These are phyloP conservation scores for Lecanosticta acicola DNA, from an alignment of 2,329 filamentous ascomycete genomes.

Conservation along the genomic window DNA sequence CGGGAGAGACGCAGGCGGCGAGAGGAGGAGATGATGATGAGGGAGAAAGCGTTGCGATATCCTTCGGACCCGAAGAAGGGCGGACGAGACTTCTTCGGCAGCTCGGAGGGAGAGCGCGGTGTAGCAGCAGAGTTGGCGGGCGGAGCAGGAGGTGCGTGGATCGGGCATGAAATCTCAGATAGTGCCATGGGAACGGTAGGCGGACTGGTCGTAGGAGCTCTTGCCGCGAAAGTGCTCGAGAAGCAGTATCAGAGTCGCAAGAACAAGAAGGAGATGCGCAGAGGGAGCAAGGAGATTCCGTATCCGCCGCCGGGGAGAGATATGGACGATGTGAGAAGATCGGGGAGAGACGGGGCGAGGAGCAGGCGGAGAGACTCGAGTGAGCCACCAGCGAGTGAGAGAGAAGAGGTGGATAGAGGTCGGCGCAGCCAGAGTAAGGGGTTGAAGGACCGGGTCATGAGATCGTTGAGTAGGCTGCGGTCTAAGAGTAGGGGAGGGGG, in stretches of 20 bases:
- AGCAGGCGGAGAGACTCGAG: not conserved
- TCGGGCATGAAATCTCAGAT: constrained; percentile 24
- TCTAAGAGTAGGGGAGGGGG: constrained; percentile 5
- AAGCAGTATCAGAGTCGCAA: constrained; percentile 23
- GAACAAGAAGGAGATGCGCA: constrained; percentile 14
- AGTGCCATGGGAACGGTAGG: constrained; percentile 23
- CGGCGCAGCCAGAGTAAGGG: constrained; percentile 1
- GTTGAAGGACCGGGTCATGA: constrained; percentile 3
- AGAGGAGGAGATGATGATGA: constrained; percentile 14
- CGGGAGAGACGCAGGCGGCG: constrained; percentile 11
- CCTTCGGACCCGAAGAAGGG: constrained; percentile 18
- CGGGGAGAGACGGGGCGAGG: constrained; percentile 8
- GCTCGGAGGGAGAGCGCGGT: constrained; percentile 24
- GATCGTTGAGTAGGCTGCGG: not conserved
- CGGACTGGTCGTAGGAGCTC: constrained; percentile 24
- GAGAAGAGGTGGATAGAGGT: not conserved
- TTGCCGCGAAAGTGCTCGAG: constrained; percentile 23
- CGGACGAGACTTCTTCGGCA: constrained; percentile 23
- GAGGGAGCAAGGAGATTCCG: constrained; percentile 5
- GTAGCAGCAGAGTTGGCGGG: constrained; percentile 26
- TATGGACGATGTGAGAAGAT: constrained; percentile 13
- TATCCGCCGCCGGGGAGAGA: constrained; percentile 13
- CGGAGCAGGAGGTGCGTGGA: constrained; percentile 24
- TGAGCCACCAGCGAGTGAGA: not conserved
- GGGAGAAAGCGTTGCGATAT: constrained; percentile 15